Evolutionary conservation across 257 asterid species (phyloP), one percentile per base, ranked within the genome.

Genomic region (Osmanthus fragrans): DNA sequence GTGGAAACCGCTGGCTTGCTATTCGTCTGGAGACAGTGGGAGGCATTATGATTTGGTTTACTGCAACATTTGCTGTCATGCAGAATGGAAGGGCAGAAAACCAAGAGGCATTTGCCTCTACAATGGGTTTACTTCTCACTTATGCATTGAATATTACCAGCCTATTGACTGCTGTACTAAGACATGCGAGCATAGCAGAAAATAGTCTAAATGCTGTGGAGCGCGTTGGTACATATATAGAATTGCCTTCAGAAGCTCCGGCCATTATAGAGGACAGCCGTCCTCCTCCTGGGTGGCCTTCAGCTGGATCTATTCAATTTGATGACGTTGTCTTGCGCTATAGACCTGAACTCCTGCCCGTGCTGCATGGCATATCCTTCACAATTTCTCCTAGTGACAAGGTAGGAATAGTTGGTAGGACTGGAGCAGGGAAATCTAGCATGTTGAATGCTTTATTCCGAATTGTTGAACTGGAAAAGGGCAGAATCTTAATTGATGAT

Each of bases 381-480:
- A 83, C 75, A 15, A 90, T 95, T 78, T 86, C 97, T 79, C 94
- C 98, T 0, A 90, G 93, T 73, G 97, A 93, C 76, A 95, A 93
- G 87, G 97, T 95, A 42, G 99, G 99, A 69, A 92, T 95, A 69
- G 98, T 92, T 75, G 99, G 99, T 66, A 88, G 99, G 84, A 95
- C 99, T 5, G 99, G 99, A 30, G 99, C 99, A 15, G 99, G 99
- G 76, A 95, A 95, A 78, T 95, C 99, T 23, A 95, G 99, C 87
- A 91, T 95, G 98, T 92, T 95, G 49, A 95, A 95, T 88, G 96
- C 98, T 78, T 81, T 95, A 85, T 95, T 95, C 82, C 88, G 99
- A 60, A 89, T 95, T 66, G 99, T 95, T 77, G 97, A 93, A 82
- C 87, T 90, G 81, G 99, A 92, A 81, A 87, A 83, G 64, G 99